Base-by-base conservation (phyloP, 345 rosid genomes). In the Chamaenerion angustifolium region DNA sequence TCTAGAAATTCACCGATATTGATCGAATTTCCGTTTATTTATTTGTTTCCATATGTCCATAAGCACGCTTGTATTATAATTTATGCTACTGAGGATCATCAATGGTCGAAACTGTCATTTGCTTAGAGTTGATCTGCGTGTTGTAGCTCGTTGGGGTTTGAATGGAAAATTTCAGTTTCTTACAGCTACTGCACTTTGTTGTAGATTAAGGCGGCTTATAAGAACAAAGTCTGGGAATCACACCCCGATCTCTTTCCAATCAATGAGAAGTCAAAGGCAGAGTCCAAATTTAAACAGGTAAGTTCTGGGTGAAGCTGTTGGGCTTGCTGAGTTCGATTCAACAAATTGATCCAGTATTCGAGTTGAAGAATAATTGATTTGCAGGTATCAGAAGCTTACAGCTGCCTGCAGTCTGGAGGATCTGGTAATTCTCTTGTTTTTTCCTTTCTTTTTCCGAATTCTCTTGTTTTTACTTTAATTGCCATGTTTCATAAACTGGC, bases 191-290 rank as follows among this genome's bases (percentile, higher is more conserved):
- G 45, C 37, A 25, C 27, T 6, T 23, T 18, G 45, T 46, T 31
- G 9, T 25, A 89, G 95, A 78, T 90, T 49, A 83, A 81, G 70
- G 95, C 72, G 53, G 94, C 98, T 52, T 86, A 77, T 63, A 75
- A 60, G 70, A 83, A 70, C 70, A 86, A 78, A 71, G 94, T 81
- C 55, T 83, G 88, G 88, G 86, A 86, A 42, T 81, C 78, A 13
- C 95, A 86, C 63, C 98, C 95, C 57, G 98, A 90, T 64, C 78
- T 71, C 40, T 83, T 90, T 61, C 92, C 98, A 0, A 49, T 58
- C 56, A 77, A 75, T 37, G 82, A 79, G 51, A 90, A 83, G 69
- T 64, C 49, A 10, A 42, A 21, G 41, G 98, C 88, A 0, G 98
- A 86, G 70, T 90, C 92, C 46, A 66, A 56, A 64, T 90, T 90